These are phyloP conservation scores for Centella asiatica DNA, from an alignment of 129 eudicot genomes.

Conservation along the genomic window DNA sequence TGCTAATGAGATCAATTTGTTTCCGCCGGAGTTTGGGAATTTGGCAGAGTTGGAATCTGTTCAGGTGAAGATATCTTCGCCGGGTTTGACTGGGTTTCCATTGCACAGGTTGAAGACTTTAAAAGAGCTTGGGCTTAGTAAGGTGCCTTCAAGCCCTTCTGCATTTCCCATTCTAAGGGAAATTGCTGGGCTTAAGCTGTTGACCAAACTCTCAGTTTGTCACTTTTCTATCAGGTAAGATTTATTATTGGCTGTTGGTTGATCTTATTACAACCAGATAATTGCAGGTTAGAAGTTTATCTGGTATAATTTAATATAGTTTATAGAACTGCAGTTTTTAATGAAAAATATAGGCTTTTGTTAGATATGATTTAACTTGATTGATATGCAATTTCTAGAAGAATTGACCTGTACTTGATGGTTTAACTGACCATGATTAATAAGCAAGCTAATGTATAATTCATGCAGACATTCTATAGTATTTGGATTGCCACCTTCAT, in stretches of 20 bases:
- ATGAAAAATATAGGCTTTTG: too few relatives aligned
- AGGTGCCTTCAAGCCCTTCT: slow-evolving; percentile 58
- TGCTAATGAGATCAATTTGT: slow-evolving; percentile 70
- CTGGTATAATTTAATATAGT: too few relatives aligned
- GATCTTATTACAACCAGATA: too few relatives aligned
- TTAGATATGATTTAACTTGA: too few relatives aligned
- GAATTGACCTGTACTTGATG: too few relatives aligned
- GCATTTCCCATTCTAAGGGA: slow-evolving; percentile 64
- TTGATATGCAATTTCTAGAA: too few relatives aligned
- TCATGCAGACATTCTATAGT: too few relatives aligned
- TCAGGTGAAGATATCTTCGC: slow-evolving; percentile 59
- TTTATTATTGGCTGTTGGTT: neutral
- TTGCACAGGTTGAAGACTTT: slow-evolving; percentile 53
- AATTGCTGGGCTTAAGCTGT: slow-evolving; percentile 51
- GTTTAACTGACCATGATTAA: too few relatives aligned
- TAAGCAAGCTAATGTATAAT: too few relatives aligned
- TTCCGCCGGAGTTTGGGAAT: slow-evolving; percentile 54
- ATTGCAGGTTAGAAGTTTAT: too few relatives aligned
- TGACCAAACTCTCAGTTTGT: slow-evolving; percentile 81
- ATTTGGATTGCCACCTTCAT: too few relatives aligned
- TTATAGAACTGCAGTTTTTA: too few relatives aligned
- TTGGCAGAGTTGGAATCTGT: slow-evolving; percentile 55
- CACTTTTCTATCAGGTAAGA: slow-evolving; percentile 72
- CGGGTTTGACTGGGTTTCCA: slow-evolving; percentile 51
- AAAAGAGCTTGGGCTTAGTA: slow-evolving; percentile 82